phyloP scores from a whole-genome alignment of 768 basidiomycete genomes.

The Flagelloscypha sp. region DNA sequence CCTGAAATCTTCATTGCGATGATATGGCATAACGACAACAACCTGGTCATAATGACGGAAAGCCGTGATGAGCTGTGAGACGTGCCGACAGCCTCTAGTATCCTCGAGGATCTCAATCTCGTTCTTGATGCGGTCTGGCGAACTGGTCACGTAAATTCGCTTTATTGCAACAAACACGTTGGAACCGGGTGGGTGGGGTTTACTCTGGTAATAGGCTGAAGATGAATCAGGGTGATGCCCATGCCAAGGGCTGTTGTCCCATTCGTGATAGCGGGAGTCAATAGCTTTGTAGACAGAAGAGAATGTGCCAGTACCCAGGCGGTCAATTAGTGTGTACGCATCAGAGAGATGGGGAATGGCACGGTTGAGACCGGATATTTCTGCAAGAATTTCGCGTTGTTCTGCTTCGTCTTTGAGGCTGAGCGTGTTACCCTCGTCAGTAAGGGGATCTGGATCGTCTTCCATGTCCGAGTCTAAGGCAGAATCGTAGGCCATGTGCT shows the following conservation, averaged over 20 bases:
- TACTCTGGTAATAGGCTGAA: conserved; percentile 58
- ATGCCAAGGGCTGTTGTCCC: conserved; percentile 70
- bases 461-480: too few species aligned
- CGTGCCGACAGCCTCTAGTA: conserved; percentile 76
- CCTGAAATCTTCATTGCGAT: conserved; percentile 86
- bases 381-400: conserved; percentile 61
- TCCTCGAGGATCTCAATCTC: conserved; percentile 88
- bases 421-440: conserved; percentile 57
- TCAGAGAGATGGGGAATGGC: conserved; percentile 57
- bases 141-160: conserved; percentile 94
- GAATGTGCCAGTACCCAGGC: conserved; percentile 95
- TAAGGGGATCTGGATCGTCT: too few species aligned
- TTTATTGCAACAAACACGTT: conserved; percentile 89
- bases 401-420: conserved; percentile 55
- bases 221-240: conserved; percentile 54
- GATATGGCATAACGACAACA: conserved; percentile 90
- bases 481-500: too few species aligned
- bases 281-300: conserved; percentile 98
- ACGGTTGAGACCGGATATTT: conserved; percentile 64
- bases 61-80: conserved; percentile 90
- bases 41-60: conserved; percentile 89
- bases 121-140: conserved; percentile 85
- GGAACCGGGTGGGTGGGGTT: conserved; percentile 27
- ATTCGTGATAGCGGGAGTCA: conserved; percentile 66
- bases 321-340: conserved; percentile 77